Percentiles rank a stretch among this genome's conserved stretches.
Evolutionary conservation across 257 asterid genomes (phyloP).

Genomic region (Cordia subcordata): DNA sequence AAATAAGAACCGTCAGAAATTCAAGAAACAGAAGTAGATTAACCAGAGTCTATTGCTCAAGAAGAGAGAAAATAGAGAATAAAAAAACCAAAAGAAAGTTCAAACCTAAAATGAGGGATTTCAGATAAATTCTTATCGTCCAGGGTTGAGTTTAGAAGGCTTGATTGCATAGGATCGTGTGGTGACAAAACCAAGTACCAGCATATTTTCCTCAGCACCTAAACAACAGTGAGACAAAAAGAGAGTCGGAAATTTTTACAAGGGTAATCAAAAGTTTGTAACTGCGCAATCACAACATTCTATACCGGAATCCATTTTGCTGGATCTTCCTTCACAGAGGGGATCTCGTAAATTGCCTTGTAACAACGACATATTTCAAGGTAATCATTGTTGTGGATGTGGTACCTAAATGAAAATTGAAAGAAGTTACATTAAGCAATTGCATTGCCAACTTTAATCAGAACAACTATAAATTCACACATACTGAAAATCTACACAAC

Average conservation of each 20-base stretch:
- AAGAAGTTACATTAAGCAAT: neutral
- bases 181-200: slow-evolving; percentile 93
- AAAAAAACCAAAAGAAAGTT: neutral
- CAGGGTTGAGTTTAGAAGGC: slow-evolving; percentile 88
- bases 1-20: neutral
- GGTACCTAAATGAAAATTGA: slow-evolving; percentile 49
- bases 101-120: slow-evolving; percentile 81
- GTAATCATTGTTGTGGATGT: slow-evolving; percentile 76
- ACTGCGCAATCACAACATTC: neutral
- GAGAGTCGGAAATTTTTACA: neutral
- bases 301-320: slow-evolving; percentile 79
- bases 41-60: neutral
- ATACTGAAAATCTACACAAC: too few relatives aligned
- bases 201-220: slow-evolving; percentile 96
- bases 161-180: slow-evolving; percentile 93
- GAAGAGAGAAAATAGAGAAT: neutral
- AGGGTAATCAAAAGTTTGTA: slow-evolving; percentile 1
- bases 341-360: slow-evolving; percentile 92
- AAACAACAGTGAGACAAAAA: slow-evolving; percentile 13
- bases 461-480: neutral
- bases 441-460: neutral
- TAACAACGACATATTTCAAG: slow-evolving; percentile 96
- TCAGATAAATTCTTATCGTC: slow-evolving; percentile 95
- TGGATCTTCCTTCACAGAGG: slow-evolving; percentile 79
- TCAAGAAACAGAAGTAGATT: neutral